Evolutionary conservation across 2,329 filamentous ascomycete species (phyloP).

Genomic region (Microdochium nivale): DNA sequence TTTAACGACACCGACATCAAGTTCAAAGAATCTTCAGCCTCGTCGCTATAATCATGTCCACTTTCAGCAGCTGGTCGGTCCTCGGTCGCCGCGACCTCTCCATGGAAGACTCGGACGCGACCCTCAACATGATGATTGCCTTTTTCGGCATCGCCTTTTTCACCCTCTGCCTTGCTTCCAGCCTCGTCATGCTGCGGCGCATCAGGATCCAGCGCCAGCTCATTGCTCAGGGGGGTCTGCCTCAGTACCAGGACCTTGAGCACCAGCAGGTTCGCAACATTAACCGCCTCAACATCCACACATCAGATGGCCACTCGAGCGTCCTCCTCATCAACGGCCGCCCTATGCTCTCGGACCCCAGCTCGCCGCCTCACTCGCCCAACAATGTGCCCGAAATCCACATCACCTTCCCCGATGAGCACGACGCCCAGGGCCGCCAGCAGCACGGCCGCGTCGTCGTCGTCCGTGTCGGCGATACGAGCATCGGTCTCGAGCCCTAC

Average conservation of each 20-base stretch:
- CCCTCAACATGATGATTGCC: slow-evolving; percentile 70
- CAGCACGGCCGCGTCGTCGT: slow-evolving; percentile 85
- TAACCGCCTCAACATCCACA: slow-evolving; percentile 49
- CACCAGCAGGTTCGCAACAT: slow-evolving; percentile 41
- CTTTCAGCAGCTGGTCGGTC: slow-evolving; percentile 26
- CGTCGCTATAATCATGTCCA: slow-evolving; percentile 22
- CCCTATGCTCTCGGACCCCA: slow-evolving; percentile 67
- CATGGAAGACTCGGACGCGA: slow-evolving; percentile 39
- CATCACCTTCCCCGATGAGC: slow-evolving; percentile 95
- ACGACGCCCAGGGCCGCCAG: slow-evolving; percentile 73
- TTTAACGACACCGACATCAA: neutral
- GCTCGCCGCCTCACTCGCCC: slow-evolving; percentile 68
- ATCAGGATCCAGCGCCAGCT: slow-evolving; percentile 39
- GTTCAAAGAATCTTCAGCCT: too few species aligned
- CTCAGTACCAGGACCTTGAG: slow-evolving; percentile 59
- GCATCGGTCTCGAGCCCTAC: slow-evolving; percentile 81
- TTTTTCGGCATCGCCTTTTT: slow-evolving; percentile 72
- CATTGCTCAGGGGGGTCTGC: slow-evolving; percentile 46
- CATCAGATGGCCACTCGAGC: slow-evolving; percentile 51
- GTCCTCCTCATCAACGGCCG: slow-evolving; percentile 68
- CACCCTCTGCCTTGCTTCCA: slow-evolving; percentile 56
- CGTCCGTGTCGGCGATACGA: slow-evolving; percentile 81
- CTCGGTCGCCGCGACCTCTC: slow-evolving; percentile 40
- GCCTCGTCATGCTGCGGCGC: slow-evolving; percentile 66
- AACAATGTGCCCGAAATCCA: slow-evolving; percentile 88